Evolutionary conservation across 371 early-diverging fungal species (phyloP).

Genomic region (Coemansia sp.): DNA sequence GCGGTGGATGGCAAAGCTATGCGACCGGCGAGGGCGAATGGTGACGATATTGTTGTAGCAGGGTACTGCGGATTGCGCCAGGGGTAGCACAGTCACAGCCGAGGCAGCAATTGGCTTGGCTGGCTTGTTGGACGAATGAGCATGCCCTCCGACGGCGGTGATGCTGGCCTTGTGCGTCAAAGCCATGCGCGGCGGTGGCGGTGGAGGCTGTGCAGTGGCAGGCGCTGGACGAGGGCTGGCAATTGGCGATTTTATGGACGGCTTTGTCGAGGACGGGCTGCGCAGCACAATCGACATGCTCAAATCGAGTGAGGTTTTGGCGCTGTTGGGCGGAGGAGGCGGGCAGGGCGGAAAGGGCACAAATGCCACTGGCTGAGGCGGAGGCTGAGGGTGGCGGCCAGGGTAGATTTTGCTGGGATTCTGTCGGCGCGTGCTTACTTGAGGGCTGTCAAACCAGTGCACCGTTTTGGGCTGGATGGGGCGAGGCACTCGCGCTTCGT

Average conservation of each 20-base stretch:
- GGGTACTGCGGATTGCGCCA: too few relatives aligned
- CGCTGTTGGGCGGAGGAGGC: background rate
- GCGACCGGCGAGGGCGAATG: constrained; percentile 36
- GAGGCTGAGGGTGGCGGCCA: too few relatives aligned
- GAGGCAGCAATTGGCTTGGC: background rate
- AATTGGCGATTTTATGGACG: constrained; percentile 18
- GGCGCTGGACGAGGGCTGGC: background rate
- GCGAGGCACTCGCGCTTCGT: too few relatives aligned
- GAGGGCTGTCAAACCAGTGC: constrained; percentile 41
- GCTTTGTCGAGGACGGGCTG: constrained; percentile 32
- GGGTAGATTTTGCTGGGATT: too few relatives aligned
- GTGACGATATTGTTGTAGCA: constrained; percentile 21
- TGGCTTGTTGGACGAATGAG: background rate
- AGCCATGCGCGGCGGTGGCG: constrained; percentile 6
- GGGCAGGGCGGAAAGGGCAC: background rate
- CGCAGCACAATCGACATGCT: constrained; percentile 43
- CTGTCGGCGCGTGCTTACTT: too few relatives aligned
- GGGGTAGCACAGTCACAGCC: background rate
- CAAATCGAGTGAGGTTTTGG: constrained; percentile 26
- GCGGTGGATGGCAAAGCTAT: constrained; percentile 36
- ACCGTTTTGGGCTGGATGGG: too few relatives aligned
- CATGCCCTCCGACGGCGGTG: constrained; percentile 44
- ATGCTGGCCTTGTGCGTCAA: constrained; percentile 44
- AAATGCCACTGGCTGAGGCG: too few relatives aligned
- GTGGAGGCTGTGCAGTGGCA: background rate